Evolutionary conservation across 352 stramenopile species (phyloP).

Genomic region (Pythium monospermum): DNA sequence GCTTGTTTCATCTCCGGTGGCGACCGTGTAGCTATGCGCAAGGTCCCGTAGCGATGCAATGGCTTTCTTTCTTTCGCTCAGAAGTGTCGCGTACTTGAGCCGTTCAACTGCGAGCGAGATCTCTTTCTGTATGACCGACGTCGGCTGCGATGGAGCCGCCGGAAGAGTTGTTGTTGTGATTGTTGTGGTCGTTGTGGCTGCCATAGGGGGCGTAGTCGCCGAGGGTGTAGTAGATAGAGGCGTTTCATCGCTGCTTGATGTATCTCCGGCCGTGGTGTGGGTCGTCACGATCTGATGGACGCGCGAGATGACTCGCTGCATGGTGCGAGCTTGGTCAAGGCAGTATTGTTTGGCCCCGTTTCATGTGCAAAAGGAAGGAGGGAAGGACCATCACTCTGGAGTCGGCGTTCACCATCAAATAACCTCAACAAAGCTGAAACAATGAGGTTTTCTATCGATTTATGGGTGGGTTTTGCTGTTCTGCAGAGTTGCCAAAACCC

Average conservation of each 20-base stretch:
- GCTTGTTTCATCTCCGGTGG: neutral
- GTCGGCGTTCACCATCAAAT: no score
- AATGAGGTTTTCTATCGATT: no score
- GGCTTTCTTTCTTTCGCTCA: slow-evolving; percentile 67
- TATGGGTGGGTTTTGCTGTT: no score
- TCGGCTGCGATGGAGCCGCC: neutral
- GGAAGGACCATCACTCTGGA: no score
- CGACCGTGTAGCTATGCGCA: slow-evolving; percentile 9
- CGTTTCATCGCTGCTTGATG: neutral
- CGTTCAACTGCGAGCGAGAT: slow-evolving; percentile 53
- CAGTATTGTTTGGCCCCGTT: no score
- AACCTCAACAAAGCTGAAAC: no score
- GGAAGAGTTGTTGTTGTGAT: neutral
- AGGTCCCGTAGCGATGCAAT: slow-evolving; percentile 43
- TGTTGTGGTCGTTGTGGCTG: neutral
- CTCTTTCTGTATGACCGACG: slow-evolving; percentile 20
- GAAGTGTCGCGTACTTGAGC: slow-evolving; percentile 69
- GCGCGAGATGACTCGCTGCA: slow-evolving; percentile 71
- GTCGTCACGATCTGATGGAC: slow-evolving; percentile 65
- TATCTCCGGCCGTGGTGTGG: slow-evolving; percentile 4
- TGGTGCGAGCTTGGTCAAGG: no score
- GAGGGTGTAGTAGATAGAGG: neutral
- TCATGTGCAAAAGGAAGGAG: no score
- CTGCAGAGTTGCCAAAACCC: no score
- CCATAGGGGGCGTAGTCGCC: neutral